phyloP scores from a whole-genome alignment of 2,329 filamentous ascomycete species.

The Alternaria sp. region DNA sequence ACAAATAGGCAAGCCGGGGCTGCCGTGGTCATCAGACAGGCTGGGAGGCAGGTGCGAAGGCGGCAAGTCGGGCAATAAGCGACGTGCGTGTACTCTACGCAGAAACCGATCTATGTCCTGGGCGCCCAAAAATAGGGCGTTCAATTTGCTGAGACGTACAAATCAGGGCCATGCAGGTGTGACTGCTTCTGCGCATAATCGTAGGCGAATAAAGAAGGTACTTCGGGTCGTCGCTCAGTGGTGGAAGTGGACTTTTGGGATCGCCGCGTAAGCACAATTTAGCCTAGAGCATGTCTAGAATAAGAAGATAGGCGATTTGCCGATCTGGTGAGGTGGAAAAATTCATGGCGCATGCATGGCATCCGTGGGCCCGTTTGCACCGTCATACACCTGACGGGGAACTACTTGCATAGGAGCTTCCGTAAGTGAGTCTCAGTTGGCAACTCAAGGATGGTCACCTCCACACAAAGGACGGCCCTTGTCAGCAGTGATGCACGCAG shows the following conservation, averaged over 20 bases:
- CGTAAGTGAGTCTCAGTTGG: slow-evolving; percentile 1
- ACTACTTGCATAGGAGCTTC: slow-evolving; percentile 11
- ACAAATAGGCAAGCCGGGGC: slow-evolving; percentile 8
- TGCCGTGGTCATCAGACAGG: slow-evolving; percentile 23
- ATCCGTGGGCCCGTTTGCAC: slow-evolving; percentile 14
- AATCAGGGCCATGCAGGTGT: slow-evolving; percentile 24
- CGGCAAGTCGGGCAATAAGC: slow-evolving; percentile 25
- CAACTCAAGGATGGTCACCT: background rate
- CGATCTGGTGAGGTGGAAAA: slow-evolving; percentile 20
- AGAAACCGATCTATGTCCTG: slow-evolving; percentile 25
- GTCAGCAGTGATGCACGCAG: slow-evolving; percentile 16
- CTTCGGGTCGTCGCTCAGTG: slow-evolving; percentile 16
- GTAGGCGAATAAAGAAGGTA: slow-evolving; percentile 20
- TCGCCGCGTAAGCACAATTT: slow-evolving; percentile 22
- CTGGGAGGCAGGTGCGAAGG: slow-evolving; percentile 17
- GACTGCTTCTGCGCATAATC: slow-evolving; percentile 20
- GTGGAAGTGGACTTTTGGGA: slow-evolving; percentile 12
- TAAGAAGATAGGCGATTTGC: slow-evolving; percentile 18
- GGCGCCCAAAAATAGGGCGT: slow-evolving; percentile 31
- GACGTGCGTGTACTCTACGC: slow-evolving; percentile 16
- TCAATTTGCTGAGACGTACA: slow-evolving; percentile 18
- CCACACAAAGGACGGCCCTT: slow-evolving; percentile 4
- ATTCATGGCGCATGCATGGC: slow-evolving; percentile 18
- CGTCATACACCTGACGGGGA: slow-evolving; percentile 23
- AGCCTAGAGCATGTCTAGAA: slow-evolving; percentile 20